Evolutionary conservation across 345 rosid genomes (phyloP).

Genomic region (Bretschneidera sinensis): DNA sequence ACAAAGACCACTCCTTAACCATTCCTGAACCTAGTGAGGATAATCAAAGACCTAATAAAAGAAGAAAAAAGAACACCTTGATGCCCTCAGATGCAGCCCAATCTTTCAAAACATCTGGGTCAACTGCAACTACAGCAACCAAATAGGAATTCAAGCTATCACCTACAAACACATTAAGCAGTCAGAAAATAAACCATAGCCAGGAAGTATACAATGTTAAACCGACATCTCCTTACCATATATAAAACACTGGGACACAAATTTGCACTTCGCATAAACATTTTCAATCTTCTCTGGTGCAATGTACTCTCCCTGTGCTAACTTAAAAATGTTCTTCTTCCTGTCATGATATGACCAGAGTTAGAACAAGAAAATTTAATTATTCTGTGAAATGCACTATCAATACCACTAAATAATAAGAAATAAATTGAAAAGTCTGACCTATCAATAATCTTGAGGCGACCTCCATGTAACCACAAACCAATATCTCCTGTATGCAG

Average conservation of each 20-base stretch:
- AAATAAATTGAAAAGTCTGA: conserved; percentile 18
- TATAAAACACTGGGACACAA: conserved; percentile 68
- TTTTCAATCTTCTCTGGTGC: conserved; percentile 99
- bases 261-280: conserved; percentile 81
- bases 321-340: conserved; percentile 85
- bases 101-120: conserved; percentile 64
- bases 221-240: conserved; percentile 45
- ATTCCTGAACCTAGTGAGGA: background rate
- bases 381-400: background rate
- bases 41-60: background rate
- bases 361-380: background rate
- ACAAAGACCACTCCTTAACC: too few relatives aligned
- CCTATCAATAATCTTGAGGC: conserved; percentile 92
- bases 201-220: background rate
- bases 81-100: conserved; percentile 77
- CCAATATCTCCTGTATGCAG: conserved; percentile 94
- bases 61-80: conserved; percentile 36
- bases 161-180: conserved; percentile 38
- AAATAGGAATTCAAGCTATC: conserved; percentile 81
- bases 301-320: conserved; percentile 97
- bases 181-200: conserved; percentile 13
- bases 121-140: conserved; percentile 73
- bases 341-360: conserved; percentile 21
- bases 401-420: background rate
- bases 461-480: conserved; percentile 85